Conservation (phyloP, 768 basidiomycete species). For the Macrocybe gigantea region DNA sequence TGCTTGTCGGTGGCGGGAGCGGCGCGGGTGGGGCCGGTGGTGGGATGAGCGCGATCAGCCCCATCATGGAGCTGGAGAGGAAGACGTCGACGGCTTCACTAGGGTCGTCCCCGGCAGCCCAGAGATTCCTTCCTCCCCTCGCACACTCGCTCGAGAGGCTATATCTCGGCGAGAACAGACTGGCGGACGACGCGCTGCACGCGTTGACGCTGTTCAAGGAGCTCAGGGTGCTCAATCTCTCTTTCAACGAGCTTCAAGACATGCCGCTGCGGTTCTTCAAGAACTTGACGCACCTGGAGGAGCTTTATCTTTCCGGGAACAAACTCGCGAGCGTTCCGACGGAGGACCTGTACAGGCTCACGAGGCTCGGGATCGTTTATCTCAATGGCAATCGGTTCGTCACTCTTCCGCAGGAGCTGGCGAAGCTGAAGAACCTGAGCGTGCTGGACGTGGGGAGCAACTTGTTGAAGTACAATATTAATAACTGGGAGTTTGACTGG, state of each 20-base stretch:
- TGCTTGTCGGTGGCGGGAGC: slow-evolving; percentile 6
- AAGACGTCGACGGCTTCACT: slow-evolving; percentile 29
- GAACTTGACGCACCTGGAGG: slow-evolving; percentile 65
- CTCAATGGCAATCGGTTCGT: slow-evolving; percentile 93
- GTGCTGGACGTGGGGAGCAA: slow-evolving; percentile 94
- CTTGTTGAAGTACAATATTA: slow-evolving; percentile 91
- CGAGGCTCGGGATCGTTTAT: slow-evolving; percentile 67
- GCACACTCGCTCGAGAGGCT: slow-evolving; percentile 70
- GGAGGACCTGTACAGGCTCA: slow-evolving; percentile 76
- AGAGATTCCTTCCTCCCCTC: slow-evolving; percentile 45
- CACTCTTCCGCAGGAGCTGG: slow-evolving; percentile 87
- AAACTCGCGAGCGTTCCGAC: slow-evolving; percentile 84
- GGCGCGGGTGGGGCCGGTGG: too few species aligned
- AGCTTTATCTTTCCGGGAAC: slow-evolving; percentile 95
- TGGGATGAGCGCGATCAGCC: slow-evolving; percentile 5
- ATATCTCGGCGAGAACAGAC: slow-evolving; percentile 85
- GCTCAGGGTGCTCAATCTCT: slow-evolving; percentile 80
- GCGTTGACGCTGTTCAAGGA: slow-evolving; percentile 71
- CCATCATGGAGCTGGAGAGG: slow-evolving; percentile 15
- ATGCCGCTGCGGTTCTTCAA: slow-evolving; percentile 74
- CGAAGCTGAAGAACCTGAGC: slow-evolving; percentile 70
- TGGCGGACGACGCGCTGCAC: slow-evolving; percentile 75
- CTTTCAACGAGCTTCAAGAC: slow-evolving; percentile 92
- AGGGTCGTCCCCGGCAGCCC: slow-evolving; percentile 22
- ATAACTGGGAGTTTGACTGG: slow-evolving; percentile 99